phyloP scores from a whole-genome alignment of 2,329 filamentous ascomycete species.

The Exophiala bonariae region DNA sequence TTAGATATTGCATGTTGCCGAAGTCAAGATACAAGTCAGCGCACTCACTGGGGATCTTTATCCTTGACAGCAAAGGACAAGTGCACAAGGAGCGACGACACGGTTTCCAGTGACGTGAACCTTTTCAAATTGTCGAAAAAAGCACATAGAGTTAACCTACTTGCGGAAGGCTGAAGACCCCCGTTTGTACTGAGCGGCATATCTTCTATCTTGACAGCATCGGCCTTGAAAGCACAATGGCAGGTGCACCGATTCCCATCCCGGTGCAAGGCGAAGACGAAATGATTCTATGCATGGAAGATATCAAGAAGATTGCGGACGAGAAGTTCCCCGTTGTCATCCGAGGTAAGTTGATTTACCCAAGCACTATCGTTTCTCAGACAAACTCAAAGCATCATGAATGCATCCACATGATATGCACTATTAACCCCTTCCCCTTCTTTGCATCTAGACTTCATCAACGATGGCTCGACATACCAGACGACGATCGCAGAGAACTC shows the following conservation, averaged over 20 bases:
- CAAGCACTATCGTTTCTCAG: not conserved
- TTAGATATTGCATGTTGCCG: too few relatives aligned
- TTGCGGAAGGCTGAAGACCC: too few relatives aligned
- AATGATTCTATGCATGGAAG: constrained; percentile 15
- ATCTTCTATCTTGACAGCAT: too few relatives aligned
- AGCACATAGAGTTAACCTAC: too few relatives aligned
- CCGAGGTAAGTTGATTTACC: constrained; percentile 11
- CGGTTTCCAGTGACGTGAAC: too few relatives aligned
- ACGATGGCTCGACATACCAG: constrained; percentile 21
- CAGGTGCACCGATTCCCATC: constrained; percentile 9
- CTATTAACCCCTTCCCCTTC: not conserved
- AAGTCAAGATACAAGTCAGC: too few relatives aligned
- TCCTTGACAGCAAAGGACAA: too few relatives aligned
- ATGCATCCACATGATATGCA: not conserved
- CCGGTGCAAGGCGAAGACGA: constrained; percentile 6
- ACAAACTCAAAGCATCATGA: not conserved
- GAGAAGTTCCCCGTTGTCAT: constrained; percentile 11
- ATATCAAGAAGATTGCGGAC: constrained; percentile 18
- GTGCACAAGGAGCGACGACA: too few relatives aligned
- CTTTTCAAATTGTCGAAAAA: too few relatives aligned
- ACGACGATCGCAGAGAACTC: constrained; percentile 47
- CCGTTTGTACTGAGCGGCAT: too few relatives aligned
- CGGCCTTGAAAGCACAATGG: constrained; percentile 1
- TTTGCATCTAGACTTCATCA: constrained; percentile 18
- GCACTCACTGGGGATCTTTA: too few relatives aligned